Evolutionary conservation across 2,329 filamentous ascomycete species (phyloP).

Genomic region (Coniochaeta ligniaria): DNA sequence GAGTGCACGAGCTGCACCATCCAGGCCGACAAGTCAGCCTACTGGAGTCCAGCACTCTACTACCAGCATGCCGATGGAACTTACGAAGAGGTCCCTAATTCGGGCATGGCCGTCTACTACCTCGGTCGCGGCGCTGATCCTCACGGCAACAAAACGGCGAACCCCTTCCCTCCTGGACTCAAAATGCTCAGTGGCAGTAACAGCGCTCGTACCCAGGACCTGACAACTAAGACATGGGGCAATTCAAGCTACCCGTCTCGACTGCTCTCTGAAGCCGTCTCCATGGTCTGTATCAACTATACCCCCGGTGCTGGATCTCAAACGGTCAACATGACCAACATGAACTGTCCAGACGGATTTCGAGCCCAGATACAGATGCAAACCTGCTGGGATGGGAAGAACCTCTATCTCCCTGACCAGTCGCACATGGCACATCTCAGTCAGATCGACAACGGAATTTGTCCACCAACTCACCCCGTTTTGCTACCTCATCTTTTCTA

Average conservation of each 20-base stretch:
- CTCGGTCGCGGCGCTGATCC: conserved; percentile 50
- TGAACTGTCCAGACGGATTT: conserved; percentile 49
- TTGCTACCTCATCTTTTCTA: conserved; percentile 36
- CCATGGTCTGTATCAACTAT: conserved; percentile 18
- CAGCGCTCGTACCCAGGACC: conserved; percentile 22
- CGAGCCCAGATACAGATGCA: conserved; percentile 55
- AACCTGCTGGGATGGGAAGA: conserved; percentile 54
- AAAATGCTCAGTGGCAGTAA: conserved; percentile 53
- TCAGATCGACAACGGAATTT: conserved; percentile 30
- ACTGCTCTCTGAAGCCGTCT: conserved; percentile 21
- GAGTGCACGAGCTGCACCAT: conserved; percentile 52
- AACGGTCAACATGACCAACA: conserved; percentile 48
- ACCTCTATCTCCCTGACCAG: conserved; percentile 36
- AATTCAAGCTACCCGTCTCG: conserved; percentile 22
- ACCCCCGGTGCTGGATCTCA: conserved; percentile 13
- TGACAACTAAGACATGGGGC: conserved; percentile 21
- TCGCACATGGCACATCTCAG: conserved; percentile 31
- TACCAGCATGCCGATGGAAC: conserved; percentile 47
- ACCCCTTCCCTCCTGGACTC: conserved; percentile 49
- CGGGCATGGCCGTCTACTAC: conserved; percentile 49
- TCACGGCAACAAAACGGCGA: conserved; percentile 18
- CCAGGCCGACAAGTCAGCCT: conserved; percentile 51
- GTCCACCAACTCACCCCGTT: conserved; percentile 32
- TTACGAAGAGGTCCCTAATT: conserved; percentile 46
- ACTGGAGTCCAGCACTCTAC: conserved; percentile 55